Conservation (phyloP, 2,329 filamentous ascomycete species). For the Colletotrichum orbiculare region DNA sequence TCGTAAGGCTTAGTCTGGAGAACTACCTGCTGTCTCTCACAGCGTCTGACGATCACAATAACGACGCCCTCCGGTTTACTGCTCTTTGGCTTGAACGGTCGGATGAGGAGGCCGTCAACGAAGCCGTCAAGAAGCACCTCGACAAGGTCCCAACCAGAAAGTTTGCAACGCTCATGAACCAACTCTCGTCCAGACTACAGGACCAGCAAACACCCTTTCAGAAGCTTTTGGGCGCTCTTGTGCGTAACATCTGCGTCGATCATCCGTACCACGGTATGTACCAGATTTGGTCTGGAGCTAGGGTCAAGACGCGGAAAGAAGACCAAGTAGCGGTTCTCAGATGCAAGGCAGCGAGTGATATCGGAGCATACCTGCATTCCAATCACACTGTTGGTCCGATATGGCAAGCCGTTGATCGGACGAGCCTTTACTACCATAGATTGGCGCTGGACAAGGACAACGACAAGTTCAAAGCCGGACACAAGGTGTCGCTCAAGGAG, state of each 20-base stretch:
- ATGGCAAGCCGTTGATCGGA: conserved; percentile 79
- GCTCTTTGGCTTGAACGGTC: conserved; percentile 94
- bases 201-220: conserved; percentile 80
- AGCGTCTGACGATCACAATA: conserved; percentile 89
- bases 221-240: conserved; percentile 75
- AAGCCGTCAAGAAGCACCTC: conserved; percentile 77
- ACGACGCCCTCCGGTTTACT: conserved; percentile 90
- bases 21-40: conserved; percentile 90
- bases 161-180: conserved; percentile 93
- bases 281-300: conserved; percentile 88
- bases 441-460: conserved; percentile 75
- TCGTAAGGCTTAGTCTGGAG: conserved; percentile 88
- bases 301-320: conserved; percentile 73
- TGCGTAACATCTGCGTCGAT: conserved; percentile 87
- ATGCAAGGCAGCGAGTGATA: conserved; percentile 75
- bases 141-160: conserved; percentile 86
- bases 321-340: conserved; percentile 82
- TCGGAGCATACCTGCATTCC: conserved; percentile 71
- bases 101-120: conserved; percentile 79
- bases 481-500: conserved; percentile 72
- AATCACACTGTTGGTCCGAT: conserved; percentile 63
- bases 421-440: conserved; percentile 73
- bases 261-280: conserved; percentile 99
- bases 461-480: conserved; percentile 74
- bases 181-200: conserved; percentile 91